Percentiles rank a stretch among this genome's conserved stretches.
Conservation (phyloP, 768 basidiomycete genomes). For the Melanogaster broomeanus region DNA sequence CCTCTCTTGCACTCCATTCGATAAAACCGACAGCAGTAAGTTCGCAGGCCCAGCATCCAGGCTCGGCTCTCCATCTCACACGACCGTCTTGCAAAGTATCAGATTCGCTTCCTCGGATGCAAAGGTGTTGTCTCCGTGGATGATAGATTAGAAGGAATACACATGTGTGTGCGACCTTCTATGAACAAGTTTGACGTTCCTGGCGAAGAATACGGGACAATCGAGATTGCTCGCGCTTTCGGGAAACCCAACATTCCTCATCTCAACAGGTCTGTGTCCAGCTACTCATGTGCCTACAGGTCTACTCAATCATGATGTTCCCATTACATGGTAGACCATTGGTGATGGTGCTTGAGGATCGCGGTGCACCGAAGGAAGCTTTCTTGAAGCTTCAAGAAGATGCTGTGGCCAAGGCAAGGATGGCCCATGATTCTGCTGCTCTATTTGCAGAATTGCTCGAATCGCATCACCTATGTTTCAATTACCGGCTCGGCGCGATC, state of each 20-base stretch:
- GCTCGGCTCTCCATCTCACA: not conserved
- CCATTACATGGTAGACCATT: slow-evolving; percentile 50
- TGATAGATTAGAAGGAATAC: slow-evolving; percentile 48
- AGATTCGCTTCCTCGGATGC: slow-evolving; percentile 81
- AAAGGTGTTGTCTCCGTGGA: slow-evolving; percentile 83
- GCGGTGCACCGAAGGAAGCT: slow-evolving; percentile 56
- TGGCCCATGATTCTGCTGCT: slow-evolving; percentile 57
- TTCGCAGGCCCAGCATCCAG: slow-evolving; percentile 3
- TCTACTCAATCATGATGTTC: not conserved
- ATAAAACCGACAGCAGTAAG: slow-evolving; percentile 64
- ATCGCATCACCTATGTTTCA: slow-evolving; percentile 44
- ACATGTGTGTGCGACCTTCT: slow-evolving; percentile 68
- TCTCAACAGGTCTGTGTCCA: slow-evolving; percentile 68
- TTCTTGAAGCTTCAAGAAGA: slow-evolving; percentile 65
- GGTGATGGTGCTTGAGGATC: slow-evolving; percentile 78
- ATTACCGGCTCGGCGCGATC: slow-evolving; percentile 52
- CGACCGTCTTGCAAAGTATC: slow-evolving; percentile 46
- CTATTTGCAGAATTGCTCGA: slow-evolving; percentile 52
- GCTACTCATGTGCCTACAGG: not conserved
- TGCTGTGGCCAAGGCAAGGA: slow-evolving; percentile 57
- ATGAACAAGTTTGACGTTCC: slow-evolving; percentile 76
- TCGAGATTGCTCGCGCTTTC: slow-evolving; percentile 75
- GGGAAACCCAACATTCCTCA: slow-evolving; percentile 60
- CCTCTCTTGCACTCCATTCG: slow-evolving; percentile 31
- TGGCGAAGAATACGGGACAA: slow-evolving; percentile 49